These are phyloP conservation scores for Mallotus nudiflorus DNA, from an alignment of 345 rosid genomes.

Conservation along the genomic window DNA sequence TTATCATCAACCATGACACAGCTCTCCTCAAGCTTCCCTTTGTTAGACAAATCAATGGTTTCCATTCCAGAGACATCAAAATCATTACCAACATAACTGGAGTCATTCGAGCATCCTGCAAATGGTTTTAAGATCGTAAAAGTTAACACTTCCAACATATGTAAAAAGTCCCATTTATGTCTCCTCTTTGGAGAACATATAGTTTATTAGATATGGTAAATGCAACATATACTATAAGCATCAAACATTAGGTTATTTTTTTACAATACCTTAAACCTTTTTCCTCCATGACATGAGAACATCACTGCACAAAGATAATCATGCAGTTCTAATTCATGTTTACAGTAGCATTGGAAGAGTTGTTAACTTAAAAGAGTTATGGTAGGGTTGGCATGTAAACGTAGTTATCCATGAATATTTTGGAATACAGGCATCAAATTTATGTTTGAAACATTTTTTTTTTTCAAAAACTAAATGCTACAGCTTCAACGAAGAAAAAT, in stretches of 20 bases:
- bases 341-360: background rate
- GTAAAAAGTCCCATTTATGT: background rate
- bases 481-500: no score
- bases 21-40: constrained; percentile 45
- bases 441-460: no score
- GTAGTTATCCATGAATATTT: no score
- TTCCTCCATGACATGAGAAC: background rate
- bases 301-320: background rate
- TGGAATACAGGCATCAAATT: no score
- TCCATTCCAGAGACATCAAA: constrained; percentile 41
- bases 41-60: constrained; percentile 44
- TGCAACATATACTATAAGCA: no score
- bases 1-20: constrained; percentile 37
- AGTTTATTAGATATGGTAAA: no score
- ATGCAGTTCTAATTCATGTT: background rate
- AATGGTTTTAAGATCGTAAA: constrained; percentile 9
- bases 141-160: constrained; percentile 3
- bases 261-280: no score
- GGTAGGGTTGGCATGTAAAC: no score
- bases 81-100: constrained; percentile 15
- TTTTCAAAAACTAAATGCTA: no score
- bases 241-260: no score
- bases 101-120: constrained; percentile 35
- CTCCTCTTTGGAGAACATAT: background rate
- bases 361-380: no score